Conservation (phyloP, 768 basidiomycete genomes). For the Leucogyrophana mollusca region DNA sequence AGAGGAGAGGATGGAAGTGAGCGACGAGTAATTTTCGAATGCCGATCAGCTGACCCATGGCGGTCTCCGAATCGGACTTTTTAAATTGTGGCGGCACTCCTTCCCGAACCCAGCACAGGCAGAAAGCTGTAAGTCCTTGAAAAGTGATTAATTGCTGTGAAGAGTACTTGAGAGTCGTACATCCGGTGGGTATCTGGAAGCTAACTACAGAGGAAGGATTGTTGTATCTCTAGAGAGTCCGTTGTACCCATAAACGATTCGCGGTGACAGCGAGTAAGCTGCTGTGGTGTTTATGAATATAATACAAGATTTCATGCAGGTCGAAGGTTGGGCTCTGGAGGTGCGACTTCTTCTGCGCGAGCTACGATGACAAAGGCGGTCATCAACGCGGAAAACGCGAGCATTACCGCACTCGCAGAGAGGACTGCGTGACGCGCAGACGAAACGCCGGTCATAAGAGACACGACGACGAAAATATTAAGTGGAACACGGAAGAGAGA, state of each 20-base stretch:
- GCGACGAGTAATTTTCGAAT: conserved; percentile 7
- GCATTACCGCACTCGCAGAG: conserved; percentile 53
- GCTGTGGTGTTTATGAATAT: too few relatives aligned
- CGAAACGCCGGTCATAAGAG: conserved; percentile 67
- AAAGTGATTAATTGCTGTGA: background rate
- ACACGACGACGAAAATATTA: conserved; percentile 70
- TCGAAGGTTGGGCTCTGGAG: conserved; percentile 16
- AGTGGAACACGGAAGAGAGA: conserved; percentile 74
- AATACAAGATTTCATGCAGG: conserved; percentile 8
- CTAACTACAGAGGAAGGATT: too few relatives aligned
- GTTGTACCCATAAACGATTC: too few relatives aligned
- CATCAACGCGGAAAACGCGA: conserved; percentile 58
- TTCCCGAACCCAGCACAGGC: too few relatives aligned
- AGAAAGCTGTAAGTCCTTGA: too few relatives aligned
- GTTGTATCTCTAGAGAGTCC: too few relatives aligned
- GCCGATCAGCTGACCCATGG: conserved; percentile 16
- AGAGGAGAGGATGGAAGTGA: conserved; percentile 7
- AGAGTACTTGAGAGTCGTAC: too few relatives aligned
- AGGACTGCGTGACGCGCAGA: conserved; percentile 62
- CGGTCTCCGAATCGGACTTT: conserved; percentile 9
- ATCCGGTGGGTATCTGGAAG: too few relatives aligned
- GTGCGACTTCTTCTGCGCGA: conserved; percentile 24
- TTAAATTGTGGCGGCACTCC: too few relatives aligned
- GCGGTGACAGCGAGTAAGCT: too few relatives aligned
- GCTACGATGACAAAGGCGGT: conserved; percentile 49